A percentile compares a stretch with the other conserved stretches of the same genome.
Conservation (phyloP, 2,329 filamentous ascomycete species). For the Penicillium brasilianum region DNA sequence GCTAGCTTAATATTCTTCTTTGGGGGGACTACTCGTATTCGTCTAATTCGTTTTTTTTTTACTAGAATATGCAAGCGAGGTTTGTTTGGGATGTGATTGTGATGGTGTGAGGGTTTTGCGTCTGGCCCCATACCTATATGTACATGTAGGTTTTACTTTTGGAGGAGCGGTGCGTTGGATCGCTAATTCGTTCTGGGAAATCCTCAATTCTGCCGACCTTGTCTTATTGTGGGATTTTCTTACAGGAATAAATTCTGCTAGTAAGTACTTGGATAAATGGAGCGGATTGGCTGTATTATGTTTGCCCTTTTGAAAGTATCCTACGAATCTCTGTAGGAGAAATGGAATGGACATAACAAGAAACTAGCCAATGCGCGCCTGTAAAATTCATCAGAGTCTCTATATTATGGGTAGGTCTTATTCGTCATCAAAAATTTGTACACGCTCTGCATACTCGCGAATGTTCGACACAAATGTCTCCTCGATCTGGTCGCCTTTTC, state of each 20-base stretch:
- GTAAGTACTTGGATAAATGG: not conserved
- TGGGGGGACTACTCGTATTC: not conserved
- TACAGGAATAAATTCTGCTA: too few relatives aligned
- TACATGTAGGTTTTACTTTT: too few relatives aligned
- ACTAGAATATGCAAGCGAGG: too few relatives aligned
- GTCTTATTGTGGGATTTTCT: too few relatives aligned
- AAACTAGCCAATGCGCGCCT: not conserved
- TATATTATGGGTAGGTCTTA: constrained; percentile 44
- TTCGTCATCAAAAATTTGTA: constrained; percentile 73
- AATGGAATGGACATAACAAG: not conserved
- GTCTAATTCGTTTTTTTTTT: not conserved
- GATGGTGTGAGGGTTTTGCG: too few relatives aligned
- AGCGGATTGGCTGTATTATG: not conserved
- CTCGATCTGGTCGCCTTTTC: constrained; percentile 77
- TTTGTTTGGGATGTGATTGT: too few relatives aligned
- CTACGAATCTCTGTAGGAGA: not conserved
- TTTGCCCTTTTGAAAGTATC: not conserved
- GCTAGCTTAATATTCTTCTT: too few relatives aligned
- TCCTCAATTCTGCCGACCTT: too few relatives aligned
- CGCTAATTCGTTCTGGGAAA: too few relatives aligned
- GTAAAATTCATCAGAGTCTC: constrained; percentile 3
- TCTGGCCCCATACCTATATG: too few relatives aligned
- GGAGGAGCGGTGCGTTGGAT: too few relatives aligned
- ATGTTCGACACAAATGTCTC: constrained; percentile 83
- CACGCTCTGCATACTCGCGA: constrained; percentile 76